Evolutionary conservation across 495 filamentous ascomycete species (phyloP).

Genomic region (Parachaetomium inaequale): DNA sequence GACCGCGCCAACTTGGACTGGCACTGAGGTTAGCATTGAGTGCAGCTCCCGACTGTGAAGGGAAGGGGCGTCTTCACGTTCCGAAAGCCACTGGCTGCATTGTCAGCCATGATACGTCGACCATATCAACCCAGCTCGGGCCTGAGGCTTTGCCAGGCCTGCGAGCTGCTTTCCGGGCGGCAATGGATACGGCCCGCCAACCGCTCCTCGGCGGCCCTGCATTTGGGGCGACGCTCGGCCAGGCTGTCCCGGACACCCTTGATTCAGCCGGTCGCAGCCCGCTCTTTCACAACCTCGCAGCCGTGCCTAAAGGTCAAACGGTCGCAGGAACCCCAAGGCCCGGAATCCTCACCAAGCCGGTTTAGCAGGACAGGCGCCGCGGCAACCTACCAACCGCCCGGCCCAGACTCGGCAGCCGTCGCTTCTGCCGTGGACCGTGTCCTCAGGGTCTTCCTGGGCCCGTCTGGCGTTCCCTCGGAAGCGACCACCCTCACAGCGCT

Average conservation of each 20-base stretch:
- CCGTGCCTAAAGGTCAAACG: slow-evolving; percentile 24
- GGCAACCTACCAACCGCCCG: slow-evolving; percentile 2
- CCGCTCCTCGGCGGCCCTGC: slow-evolving; percentile 23
- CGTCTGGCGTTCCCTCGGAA: slow-evolving; percentile 34
- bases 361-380: slow-evolving; percentile 18
- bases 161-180: slow-evolving; percentile 24
- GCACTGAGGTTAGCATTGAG: not conserved
- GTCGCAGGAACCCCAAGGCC: slow-evolving; percentile 3
- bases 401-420: slow-evolving; percentile 20
- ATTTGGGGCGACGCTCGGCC: slow-evolving; percentile 19
- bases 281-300: slow-evolving; percentile 26
- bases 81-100: not conserved
- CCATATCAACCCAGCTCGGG: slow-evolving; percentile 13
- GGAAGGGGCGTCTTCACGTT: not conserved
- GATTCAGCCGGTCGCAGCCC: slow-evolving; percentile 19
- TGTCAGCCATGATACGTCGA: slow-evolving; percentile 25
- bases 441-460: slow-evolving; percentile 29
- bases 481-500: slow-evolving; percentile 32
- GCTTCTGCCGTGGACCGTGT: slow-evolving; percentile 30
- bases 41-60: not conserved
- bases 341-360: slow-evolving; percentile 11
- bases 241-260: slow-evolving; percentile 16
- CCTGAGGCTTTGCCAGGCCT: slow-evolving; percentile 28
- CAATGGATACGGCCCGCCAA: slow-evolving; percentile 22
- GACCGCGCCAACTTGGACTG: not conserved